Conservation (phyloP, 1,139 yeast species). For the Blastobotrys petasosporus region DNA sequence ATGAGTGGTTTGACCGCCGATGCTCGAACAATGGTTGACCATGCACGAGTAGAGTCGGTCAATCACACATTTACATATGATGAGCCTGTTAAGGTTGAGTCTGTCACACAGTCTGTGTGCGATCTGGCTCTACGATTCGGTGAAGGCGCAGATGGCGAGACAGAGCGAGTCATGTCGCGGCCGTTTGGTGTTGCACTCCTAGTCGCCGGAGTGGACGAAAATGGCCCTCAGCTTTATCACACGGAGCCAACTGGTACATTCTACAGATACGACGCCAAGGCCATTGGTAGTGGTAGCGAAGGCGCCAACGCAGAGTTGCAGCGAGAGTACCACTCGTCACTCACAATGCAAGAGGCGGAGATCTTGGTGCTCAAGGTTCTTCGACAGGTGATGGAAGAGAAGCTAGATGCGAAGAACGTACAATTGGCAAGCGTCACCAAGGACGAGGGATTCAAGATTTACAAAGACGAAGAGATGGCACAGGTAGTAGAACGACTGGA, state of each 20-base stretch:
- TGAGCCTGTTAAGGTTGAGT: constrained; percentile 88
- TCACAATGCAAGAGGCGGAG: constrained; percentile 94
- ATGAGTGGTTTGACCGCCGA: constrained; percentile 99
- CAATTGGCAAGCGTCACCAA: constrained; percentile 90
- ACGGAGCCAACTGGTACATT: constrained; percentile 99
- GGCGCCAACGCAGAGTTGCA: constrained; percentile 98
- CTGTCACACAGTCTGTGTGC: constrained; percentile 93
- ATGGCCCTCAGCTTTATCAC: constrained; percentile 92
- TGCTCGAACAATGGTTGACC: constrained; percentile 97
- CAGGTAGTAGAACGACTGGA: constrained; percentile 70
- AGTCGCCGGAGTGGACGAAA: constrained; percentile 92
- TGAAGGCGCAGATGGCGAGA: constrained; percentile 98
- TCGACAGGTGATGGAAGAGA: constrained; percentile 99
- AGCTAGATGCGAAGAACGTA: constrained; percentile 90
- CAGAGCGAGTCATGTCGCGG: constrained; percentile 94
- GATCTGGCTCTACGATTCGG: constrained; percentile 96
- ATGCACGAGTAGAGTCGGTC: constrained; percentile 84
- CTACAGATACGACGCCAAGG: constrained; percentile 96
- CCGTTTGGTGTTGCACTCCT: constrained; percentile 98
- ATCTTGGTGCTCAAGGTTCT: constrained; percentile 79
- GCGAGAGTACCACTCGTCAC: constrained; percentile 90
- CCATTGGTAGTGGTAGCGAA: constrained; percentile 97
- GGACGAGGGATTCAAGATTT: constrained; percentile 81
- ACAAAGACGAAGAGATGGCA: constrained; percentile 77
- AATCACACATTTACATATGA: constrained; percentile 88